Evolutionary conservation across 1,284 basidiomycete genomes (phyloP), one percentile per base, ranked within the genome.

Genomic region (Sphagnurus paluster): DNA sequence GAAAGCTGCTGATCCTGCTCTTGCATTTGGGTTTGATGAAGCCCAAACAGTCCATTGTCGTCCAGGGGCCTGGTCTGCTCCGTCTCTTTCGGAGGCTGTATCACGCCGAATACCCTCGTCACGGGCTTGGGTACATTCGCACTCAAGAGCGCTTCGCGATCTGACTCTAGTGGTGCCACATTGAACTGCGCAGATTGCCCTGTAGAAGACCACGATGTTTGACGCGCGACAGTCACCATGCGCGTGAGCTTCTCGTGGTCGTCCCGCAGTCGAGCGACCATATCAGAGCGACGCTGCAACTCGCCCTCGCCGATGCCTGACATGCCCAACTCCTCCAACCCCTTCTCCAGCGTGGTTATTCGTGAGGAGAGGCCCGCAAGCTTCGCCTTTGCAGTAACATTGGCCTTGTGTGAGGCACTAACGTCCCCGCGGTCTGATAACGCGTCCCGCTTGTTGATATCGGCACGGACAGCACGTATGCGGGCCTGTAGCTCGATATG

Each of bases 21-120:
- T 37, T 84, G 77, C 64, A 98, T 87, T 65, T 90, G 84, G 17
- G 74, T 71, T 55, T 87, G 76, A 63, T 98, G 95, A 44, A 95
- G 71, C 54, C 86, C 79, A 17, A 95, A 62, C 23, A 98, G 63
- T 2, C 91, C 91, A 13, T 78, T 72, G 58, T 94, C 82, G 62
- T 96, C 93, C 60, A 98, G 70, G 1, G 92, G 89, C 4, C 95
- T 79, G 2, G 96, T 98, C 56, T 80, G 70, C 39, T 85, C 80
- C 10, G 94, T 96, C 63, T 98, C 96, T 63, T 82, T 74, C 1
- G 87, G 84, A 37, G 36, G 7, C 21, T 39, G 13, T 76, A 67
- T 10, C 71, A 64, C 72, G 24, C 92, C 92, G 64, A 95, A 94
- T n/a, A 93, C 85, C 44, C 91, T 76, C n/a, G 82, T 78, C 34